Evolutionary conservation across 2,329 filamentous ascomycete species (phyloP), one percentile per base, ranked within the genome.

Genomic region (Simplicillium aogashimaense): DNA sequence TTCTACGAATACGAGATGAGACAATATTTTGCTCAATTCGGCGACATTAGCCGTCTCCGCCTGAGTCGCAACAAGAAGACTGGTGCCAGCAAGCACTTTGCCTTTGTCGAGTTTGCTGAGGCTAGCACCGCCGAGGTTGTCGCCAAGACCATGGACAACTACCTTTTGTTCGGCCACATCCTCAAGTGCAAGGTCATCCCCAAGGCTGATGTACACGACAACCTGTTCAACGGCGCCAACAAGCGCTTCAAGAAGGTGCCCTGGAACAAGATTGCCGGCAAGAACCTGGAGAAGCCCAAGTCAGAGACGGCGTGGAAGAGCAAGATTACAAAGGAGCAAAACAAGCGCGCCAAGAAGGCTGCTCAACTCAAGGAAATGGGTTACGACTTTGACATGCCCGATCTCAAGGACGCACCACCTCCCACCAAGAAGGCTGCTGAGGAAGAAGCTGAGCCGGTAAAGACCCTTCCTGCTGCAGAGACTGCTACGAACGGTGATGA

Each of bases 1-100:
- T 98, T 98, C 77, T 97, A 90, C 72, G 92, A 98, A 67, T 78
- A 88, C 54, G 84, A 97, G 66, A 94, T 98, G 83, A 80, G 78
- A 52, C 79, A 81, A 48, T 98, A 97, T 70, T 94, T 97, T 58
- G 76, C 80, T 40, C 92, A 98, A 62, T 98, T 98, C 51, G 92
- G 92, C 50, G 70, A 77, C 12, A 87, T 98, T 53, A 76, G 70
- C 39, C 79, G 65, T 41, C 72, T 95, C 42, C 81, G 90, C 47
- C 73, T 98, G 35, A 92, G 88, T 20, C 83, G 92, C 53, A 97
- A 95, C 72, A 87, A 85, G 64, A 83, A 83, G 61, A 97, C 89
- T 1, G 92, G 92, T 41, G 78, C 79, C 43, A 88, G 84, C 59
- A 94, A 92, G 69, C 92, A 97, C 69, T 94, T 84, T 56, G 92